A percentile compares a stretch with the other conserved stretches of the same genome.
Conservation (phyloP, 129 eudicot species). For the Escallonia rubra region DNA sequence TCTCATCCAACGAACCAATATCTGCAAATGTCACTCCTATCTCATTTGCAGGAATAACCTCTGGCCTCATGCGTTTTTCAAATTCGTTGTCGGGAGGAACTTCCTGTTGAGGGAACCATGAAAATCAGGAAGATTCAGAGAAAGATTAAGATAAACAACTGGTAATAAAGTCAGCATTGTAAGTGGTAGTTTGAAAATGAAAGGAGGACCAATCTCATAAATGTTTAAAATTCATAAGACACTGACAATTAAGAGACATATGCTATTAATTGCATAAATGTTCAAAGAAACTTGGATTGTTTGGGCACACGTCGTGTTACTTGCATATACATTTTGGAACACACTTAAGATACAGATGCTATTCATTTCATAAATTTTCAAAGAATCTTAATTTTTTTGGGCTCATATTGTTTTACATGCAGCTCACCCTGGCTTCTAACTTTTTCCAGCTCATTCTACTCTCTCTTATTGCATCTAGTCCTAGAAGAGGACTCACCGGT, state of each 20-base stretch:
- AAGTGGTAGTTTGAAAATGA: too few relatives aligned
- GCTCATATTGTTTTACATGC: background rate
- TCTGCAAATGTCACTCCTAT: slow-evolving; percentile 77
- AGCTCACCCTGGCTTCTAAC: background rate
- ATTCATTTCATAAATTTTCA: background rate
- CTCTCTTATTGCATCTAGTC: background rate
- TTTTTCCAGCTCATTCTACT: background rate
- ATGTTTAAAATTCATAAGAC: too few relatives aligned
- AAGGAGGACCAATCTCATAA: too few relatives aligned
- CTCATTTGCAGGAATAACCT: slow-evolving; percentile 79
- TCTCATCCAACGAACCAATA: slow-evolving; percentile 80
- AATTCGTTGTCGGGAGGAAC: slow-evolving; percentile 84
- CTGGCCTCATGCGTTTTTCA: slow-evolving; percentile 86
- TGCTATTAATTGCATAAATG: background rate
- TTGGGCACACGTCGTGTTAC: background rate
- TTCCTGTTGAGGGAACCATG: slow-evolving; percentile 42
- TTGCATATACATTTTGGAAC: too few relatives aligned
- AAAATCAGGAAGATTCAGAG: slow-evolving; percentile 4
- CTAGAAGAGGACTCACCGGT: slow-evolving; percentile 28
- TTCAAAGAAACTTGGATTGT: background rate
- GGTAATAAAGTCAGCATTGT: too few relatives aligned
- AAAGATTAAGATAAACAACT: background rate
- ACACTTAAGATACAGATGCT: too few relatives aligned
- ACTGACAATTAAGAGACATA: too few relatives aligned
- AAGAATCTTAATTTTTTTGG: background rate